Evolutionary conservation across 306 rosid genomes (phyloP).

Genomic region (Crotalaria pallida): DNA sequence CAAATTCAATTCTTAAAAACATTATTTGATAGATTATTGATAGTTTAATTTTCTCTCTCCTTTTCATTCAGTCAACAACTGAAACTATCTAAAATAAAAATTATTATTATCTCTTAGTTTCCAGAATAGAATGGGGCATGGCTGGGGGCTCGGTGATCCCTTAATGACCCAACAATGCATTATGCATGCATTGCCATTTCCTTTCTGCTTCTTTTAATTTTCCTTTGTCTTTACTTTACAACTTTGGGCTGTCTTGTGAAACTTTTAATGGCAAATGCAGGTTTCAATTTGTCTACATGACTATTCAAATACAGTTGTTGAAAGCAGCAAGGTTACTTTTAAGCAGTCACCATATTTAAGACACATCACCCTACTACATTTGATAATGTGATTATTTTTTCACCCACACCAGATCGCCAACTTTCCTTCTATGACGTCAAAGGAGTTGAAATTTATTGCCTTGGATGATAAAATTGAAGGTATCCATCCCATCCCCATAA

Average conservation of each 20-base stretch:
- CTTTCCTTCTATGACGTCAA: slow-evolving; percentile 34
- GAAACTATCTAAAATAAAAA: no score
- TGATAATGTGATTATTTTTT: slow-evolving; percentile 10
- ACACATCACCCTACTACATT: slow-evolving; percentile 16
- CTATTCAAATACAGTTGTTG: slow-evolving; percentile 4
- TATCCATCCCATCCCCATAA: slow-evolving; percentile 4
- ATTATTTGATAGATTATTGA: no score
- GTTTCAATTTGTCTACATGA: slow-evolving; percentile 20
- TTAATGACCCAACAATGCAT: slow-evolving; percentile 26
- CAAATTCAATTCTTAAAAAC: no score
- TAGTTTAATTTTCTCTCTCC: no score
- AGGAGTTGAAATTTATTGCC: slow-evolving; percentile 23
- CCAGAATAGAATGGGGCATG: slow-evolving; percentile 21
- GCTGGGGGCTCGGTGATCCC: slow-evolving; percentile 6
- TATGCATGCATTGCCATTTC: slow-evolving; percentile 20
- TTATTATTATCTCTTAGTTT: background rate
- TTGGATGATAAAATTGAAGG: slow-evolving; percentile 12
- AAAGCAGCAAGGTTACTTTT: slow-evolving; percentile 11
- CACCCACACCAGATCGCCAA: background rate
- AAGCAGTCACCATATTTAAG: slow-evolving; percentile 17
- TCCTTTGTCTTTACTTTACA: slow-evolving; percentile 14
- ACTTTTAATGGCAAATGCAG: slow-evolving; percentile 19
- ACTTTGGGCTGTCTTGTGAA: slow-evolving; percentile 10
- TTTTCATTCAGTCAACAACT: no score
- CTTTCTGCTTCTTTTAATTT: slow-evolving; percentile 7